These are phyloP conservation scores for Poterioochromonas sp. DNA, from an alignment of 352 stramenopile species.

Conservation along the genomic window DNA sequence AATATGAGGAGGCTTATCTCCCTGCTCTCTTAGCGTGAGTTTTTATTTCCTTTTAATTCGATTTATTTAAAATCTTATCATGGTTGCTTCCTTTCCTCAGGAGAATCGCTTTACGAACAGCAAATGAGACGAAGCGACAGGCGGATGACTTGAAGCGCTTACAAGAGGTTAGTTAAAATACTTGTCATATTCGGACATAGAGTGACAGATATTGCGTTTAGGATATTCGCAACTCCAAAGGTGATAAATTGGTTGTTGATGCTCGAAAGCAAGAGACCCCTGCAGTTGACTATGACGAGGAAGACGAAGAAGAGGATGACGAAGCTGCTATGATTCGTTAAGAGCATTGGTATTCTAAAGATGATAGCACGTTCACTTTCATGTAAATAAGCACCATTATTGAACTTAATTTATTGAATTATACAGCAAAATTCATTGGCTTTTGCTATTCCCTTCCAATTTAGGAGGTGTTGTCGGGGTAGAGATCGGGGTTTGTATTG, in stretches of 20 bases:
- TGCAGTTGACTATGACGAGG: not conserved
- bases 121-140: slow-evolving; percentile 49
- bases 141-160: not conserved
- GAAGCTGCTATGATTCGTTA: not conserved
- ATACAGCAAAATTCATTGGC: too few species aligned
- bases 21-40: not conserved
- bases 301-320: not conserved
- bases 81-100: too few species aligned
- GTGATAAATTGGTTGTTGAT: not conserved
- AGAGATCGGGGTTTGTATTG: too few species aligned
- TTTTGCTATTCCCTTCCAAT: too few species aligned
- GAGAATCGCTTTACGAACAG: slow-evolving; percentile 64
- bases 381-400: too few species aligned
- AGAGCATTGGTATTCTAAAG: too few species aligned
- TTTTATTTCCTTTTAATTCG: not conserved
- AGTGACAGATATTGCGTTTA: too few species aligned
- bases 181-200: not conserved
- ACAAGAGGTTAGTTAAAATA: not conserved
- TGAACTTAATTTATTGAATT: too few species aligned
- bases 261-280: not conserved
- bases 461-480: too few species aligned
- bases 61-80: too few species aligned
- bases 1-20: not conserved
- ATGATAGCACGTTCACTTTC: too few species aligned
- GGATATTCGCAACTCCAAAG: not conserved